Conservation (phyloP, 2,329 filamentous ascomycete genomes). For the Lasiodiplodia citricola region DNA sequence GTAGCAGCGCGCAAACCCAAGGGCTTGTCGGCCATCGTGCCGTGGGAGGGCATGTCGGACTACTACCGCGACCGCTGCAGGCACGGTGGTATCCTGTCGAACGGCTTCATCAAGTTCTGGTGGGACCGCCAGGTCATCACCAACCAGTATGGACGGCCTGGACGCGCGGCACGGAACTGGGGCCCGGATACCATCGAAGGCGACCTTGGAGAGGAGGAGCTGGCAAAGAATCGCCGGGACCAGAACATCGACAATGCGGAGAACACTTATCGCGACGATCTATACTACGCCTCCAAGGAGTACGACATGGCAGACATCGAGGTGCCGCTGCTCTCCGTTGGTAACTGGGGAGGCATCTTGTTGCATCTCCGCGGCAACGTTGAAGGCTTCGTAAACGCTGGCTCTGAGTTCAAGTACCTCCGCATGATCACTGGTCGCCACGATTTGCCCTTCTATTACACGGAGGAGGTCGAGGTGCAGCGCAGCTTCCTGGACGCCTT, state of each 20-base stretch:
- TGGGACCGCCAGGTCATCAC: constrained; percentile 70
- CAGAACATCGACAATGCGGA: constrained; percentile 43
- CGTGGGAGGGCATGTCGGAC: constrained; percentile 63
- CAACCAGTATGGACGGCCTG: constrained; percentile 70
- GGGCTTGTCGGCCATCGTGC: constrained; percentile 57
- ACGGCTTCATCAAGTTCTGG: constrained; percentile 59
- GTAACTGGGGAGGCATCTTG: constrained; percentile 73
- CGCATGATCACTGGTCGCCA: constrained; percentile 73
- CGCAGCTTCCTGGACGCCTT: constrained; percentile 73
- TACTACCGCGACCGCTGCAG: constrained; percentile 55
- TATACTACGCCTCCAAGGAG: constrained; percentile 69
- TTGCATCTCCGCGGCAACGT: constrained; percentile 73
- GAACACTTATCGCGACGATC: constrained; percentile 65
- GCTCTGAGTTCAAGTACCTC: constrained; percentile 71
- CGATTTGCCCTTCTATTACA: constrained; percentile 74
- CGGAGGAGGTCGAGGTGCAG: constrained; percentile 71
- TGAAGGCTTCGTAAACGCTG: constrained; percentile 67
- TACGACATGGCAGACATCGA: constrained; percentile 69
- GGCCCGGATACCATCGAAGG: constrained; percentile 64
- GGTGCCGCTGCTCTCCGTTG: constrained; percentile 70
- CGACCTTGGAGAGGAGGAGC: constrained; percentile 59
- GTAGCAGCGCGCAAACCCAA: constrained; percentile 59
- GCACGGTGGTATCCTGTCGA: constrained; percentile 47
- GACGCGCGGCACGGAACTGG: constrained; percentile 58
- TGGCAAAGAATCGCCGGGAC: constrained; percentile 53